A percentile compares a stretch with the other conserved stretches of the same genome.
Evolutionary conservation across 2,329 filamentous ascomycete genomes (phyloP).

Genomic region (Corinectria fuckeliana): DNA sequence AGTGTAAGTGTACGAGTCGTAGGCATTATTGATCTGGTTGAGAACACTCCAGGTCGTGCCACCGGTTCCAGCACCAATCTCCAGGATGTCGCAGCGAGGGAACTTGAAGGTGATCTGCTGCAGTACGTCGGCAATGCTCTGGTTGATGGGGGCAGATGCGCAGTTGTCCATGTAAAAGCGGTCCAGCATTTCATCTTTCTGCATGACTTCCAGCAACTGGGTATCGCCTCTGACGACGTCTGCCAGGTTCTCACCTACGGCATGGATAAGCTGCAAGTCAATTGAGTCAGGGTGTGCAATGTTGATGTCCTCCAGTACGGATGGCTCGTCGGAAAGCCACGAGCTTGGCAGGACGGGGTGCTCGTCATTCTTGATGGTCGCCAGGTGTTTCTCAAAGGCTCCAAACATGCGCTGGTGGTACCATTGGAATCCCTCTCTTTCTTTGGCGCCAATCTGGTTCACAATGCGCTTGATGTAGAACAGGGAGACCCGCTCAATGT

Average conservation of each 20-base stretch:
- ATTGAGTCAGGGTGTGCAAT: slow-evolving; percentile 11
- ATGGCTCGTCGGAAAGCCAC: slow-evolving; percentile 13
- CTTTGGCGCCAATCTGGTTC: slow-evolving; percentile 4
- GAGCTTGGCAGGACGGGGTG: slow-evolving; percentile 14
- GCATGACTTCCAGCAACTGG: slow-evolving; percentile 22
- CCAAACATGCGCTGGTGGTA: slow-evolving; percentile 17
- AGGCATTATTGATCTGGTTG: slow-evolving; percentile 4
- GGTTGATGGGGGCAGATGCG: slow-evolving; percentile 12
- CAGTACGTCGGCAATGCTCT: slow-evolving; percentile 14
- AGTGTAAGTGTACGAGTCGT: slow-evolving; percentile 44
- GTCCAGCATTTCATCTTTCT: slow-evolving; percentile 18
- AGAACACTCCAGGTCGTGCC: slow-evolving; percentile 12
- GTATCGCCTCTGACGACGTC: slow-evolving; percentile 16
- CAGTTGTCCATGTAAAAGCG: slow-evolving; percentile 23
- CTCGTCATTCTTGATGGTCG: neutral
- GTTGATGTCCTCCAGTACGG: slow-evolving; percentile 1
- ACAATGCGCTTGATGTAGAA: slow-evolving; percentile 17
- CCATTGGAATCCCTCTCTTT: slow-evolving; percentile 12
- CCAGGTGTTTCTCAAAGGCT: slow-evolving; percentile 15
- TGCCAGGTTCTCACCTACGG: slow-evolving; percentile 16
- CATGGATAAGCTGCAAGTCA: slow-evolving; percentile 20
- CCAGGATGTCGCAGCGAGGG: slow-evolving; percentile 10
- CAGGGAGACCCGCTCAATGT: slow-evolving; percentile 15
- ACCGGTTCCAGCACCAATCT: slow-evolving; percentile 20
- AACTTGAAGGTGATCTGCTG: slow-evolving; percentile 19